A percentile compares a stretch with the other conserved stretches of the same genome.
phyloP scores from a whole-genome alignment of 768 basidiomycete genomes.

The Suillus placidus region DNA sequence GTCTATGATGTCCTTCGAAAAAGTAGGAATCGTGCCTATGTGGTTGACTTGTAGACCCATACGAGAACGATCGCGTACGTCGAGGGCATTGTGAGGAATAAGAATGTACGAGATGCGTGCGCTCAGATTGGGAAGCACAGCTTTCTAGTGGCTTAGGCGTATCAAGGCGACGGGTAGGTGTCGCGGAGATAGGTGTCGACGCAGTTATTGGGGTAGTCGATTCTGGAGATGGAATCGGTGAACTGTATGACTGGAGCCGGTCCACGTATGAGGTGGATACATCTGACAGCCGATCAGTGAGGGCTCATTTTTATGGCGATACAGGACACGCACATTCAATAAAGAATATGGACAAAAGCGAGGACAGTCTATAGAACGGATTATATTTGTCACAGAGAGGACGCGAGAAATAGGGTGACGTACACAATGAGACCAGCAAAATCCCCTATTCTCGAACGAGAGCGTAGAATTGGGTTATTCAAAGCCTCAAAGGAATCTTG shows the following conservation, averaged over 20 bases:
- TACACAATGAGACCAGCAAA: constrained; percentile 78
- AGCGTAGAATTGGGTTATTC: constrained; percentile 46
- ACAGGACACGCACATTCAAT: constrained; percentile 68
- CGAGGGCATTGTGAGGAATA: constrained; percentile 4
- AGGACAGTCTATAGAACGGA: constrained; percentile 48
- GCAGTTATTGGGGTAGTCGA: constrained; percentile 32
- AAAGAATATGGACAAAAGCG: constrained; percentile 72
- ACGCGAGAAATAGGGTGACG: constrained; percentile 30
- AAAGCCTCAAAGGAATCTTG: constrained; percentile 75
- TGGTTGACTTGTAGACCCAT: constrained; percentile 20
- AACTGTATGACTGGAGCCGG: constrained; percentile 63
- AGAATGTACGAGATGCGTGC: constrained; percentile 21
- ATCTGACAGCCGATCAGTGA: constrained; percentile 43
- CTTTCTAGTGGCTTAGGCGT: constrained; percentile 1
- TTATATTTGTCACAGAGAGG: constrained; percentile 6
- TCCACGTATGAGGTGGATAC: constrained; percentile 77
- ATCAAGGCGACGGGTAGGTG: constrained; percentile 7
- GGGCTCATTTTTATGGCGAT: background rate
- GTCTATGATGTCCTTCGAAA: constrained; percentile 40
- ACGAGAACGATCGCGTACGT: constrained; percentile 16
- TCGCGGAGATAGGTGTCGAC: constrained; percentile 13
- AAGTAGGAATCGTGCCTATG: constrained; percentile 16
- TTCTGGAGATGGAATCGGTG: constrained; percentile 46
- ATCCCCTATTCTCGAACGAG: constrained; percentile 52
- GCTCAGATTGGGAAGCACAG: constrained; percentile 15